phyloP scores from a whole-genome alignment of 768 basidiomycete genomes.

The Cytidiella melzeri region DNA sequence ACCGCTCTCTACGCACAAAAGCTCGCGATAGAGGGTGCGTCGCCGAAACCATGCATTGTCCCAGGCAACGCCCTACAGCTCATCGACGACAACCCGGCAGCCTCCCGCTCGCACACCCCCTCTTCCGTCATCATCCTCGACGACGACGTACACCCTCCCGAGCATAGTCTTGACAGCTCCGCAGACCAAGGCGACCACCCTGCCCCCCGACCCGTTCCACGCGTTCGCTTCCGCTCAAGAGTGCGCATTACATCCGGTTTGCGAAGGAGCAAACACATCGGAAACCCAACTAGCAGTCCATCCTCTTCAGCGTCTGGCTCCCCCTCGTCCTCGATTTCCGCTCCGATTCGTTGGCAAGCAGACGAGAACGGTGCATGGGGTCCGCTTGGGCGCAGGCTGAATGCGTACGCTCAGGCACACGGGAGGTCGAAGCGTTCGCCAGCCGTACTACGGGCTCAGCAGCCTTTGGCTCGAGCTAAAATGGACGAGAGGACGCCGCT shows the following conservation, averaged over 20 bases:
- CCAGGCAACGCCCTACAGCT: conserved; percentile 30
- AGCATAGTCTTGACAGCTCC: conserved; percentile 4
- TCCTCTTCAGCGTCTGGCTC: conserved; percentile 55
- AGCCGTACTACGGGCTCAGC: conserved; percentile 7
- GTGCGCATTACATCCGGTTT: conserved; percentile 75
- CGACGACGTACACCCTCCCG: conserved; percentile 2
- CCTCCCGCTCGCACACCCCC: conserved; percentile 21
- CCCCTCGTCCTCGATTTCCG: conserved; percentile 77
- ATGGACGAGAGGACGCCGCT: conserved; percentile 37
- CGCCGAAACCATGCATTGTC: conserved; percentile 26
- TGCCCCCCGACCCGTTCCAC: conserved; percentile 16
- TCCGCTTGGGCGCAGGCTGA: conserved; percentile 55
- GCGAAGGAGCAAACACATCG: conserved; percentile 34
- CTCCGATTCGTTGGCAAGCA: conserved; percentile 55
- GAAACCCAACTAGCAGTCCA: conserved; percentile 18
- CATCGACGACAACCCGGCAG: conserved; percentile 25
- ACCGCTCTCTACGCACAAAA: conserved; percentile 19
- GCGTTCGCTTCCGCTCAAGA: conserved; percentile 65
- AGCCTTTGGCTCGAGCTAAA: conserved; percentile 11
- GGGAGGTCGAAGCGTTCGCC: conserved; percentile 10
- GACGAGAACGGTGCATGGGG: conserved; percentile 51
- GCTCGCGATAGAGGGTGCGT: conserved; percentile 18
- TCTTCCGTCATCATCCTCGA: conserved; percentile 19
- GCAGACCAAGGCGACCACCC: conserved; percentile 4
- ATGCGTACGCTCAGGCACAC: conserved; percentile 19